Evolutionary conservation across 192 early-diverging fungal species (phyloP), one percentile per base, ranked within the genome.

Genomic region (Coemansia guatemalensis): DNA sequence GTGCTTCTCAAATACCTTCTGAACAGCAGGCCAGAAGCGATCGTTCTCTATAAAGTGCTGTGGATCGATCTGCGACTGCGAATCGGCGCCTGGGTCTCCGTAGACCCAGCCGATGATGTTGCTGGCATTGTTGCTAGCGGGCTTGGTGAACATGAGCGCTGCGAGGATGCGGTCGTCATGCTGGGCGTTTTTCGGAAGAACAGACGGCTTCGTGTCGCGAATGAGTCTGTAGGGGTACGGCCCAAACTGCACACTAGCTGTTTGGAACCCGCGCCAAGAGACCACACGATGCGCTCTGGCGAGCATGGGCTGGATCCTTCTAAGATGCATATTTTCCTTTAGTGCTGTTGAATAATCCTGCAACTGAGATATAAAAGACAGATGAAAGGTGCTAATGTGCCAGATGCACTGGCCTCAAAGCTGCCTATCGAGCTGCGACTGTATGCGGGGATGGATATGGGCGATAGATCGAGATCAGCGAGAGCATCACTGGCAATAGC

Each of bases 11-110:
- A 81, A 26, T 22, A 75, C 67, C 22, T 57, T 8, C 21, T 55
- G 48, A n/a, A 81, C 69, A 25, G 55, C 51, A 8, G 68, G 55
- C 69, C 68, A 72, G 57, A 81, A 81, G 58, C 47, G 33, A 5
- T 24, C 33, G 67, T 81, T 81, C 59, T 81, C 78, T 24, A 71
- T 20, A 68, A 81, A 81, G 51, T 67, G 27, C 27, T 64, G 67
- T 27, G 68, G 69, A 23, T 49, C 50, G 44, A 80, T 67, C 56
- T 59, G 55, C 21, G 62, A 53, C 7, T 57, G 49, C 24, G 60
- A 32, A 26, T 52, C 24, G 27, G 60, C 68, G 48, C 32, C 58
- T 23, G 53, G 44, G 11, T 32, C 55, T 62, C 33, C 24, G 33
- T 53, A 47, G 39, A 79, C 54, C 77, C 77, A 80, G 17, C 77